Base-by-base conservation (phyloP, 768 basidiomycete genomes). In the Filobasidium wieringae region DNA sequence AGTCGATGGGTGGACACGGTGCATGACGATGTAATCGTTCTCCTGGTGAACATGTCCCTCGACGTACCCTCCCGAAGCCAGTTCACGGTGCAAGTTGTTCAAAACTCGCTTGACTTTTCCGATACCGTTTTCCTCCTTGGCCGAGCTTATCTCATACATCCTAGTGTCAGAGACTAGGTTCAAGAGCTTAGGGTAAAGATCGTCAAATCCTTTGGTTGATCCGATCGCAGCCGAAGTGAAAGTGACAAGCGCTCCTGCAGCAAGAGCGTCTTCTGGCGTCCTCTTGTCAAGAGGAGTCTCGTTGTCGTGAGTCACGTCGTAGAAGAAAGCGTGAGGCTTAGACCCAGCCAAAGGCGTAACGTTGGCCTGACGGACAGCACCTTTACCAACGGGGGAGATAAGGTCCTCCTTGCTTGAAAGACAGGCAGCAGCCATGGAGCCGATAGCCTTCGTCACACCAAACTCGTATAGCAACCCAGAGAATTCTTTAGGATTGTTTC, bases 41-140 rank as follows among this genome's bases (percentile, higher is more conserved):
- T 97, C 95, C 72, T 96, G 90, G 67, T 92, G 92, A 9, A 97
- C 88, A 75, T 96, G 89, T 0, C 90, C 93, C 73, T 99, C 95
- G 59, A 84, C 81, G 62, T 81, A 96, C 0, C 82, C 86, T 1
- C 79, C 82, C n/a, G 88, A 76, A 2, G 88, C 80, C 88, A 97
- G 90, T 77, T 99, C 91, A 36, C 86, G 77, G 73, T 90, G 92
- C 55, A 99, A 69, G 51, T 84, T 81, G 70, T 97, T 97, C 63
- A 97, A 67, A 1, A 93, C 69, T 60, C 88, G 78, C 74, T 79
- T 79, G 53, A 78, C 67, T n/a, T 63, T 67, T 1, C 76, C 77
- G 55, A 78, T 76, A 3, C 77, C 77, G 7, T 61, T 68, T 39
- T 74, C 68, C 43, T 74, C 67, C 64, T 83, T 70, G 33, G 72